Conservation (phyloP, 2,329 filamentous ascomycete species). For the Paecilomyces sp. region DNA sequence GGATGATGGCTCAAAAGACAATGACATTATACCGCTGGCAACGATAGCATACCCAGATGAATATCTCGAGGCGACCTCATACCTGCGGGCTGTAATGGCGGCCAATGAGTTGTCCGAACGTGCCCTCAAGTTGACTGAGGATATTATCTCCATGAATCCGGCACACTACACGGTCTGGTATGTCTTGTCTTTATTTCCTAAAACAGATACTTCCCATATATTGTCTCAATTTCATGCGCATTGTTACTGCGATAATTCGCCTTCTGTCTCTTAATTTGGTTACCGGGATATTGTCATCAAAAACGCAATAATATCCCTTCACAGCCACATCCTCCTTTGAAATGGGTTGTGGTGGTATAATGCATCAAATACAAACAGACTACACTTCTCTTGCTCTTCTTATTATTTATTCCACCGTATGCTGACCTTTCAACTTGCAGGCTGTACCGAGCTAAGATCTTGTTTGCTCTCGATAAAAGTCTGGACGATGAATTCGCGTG, state of each 20-base stretch:
- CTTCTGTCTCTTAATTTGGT: too few species aligned
- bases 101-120: slow-evolving; percentile 74
- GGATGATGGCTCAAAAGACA: slow-evolving; percentile 59
- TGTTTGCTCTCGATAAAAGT: slow-evolving; percentile 60
- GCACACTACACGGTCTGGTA: slow-evolving; percentile 97
- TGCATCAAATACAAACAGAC: too few species aligned
- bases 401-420: not conserved
- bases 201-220: too few species aligned
- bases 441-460: slow-evolving; percentile 78
- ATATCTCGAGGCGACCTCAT: slow-evolving; percentile 87
- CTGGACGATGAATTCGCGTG: slow-evolving; percentile 70
- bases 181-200: too few species aligned
- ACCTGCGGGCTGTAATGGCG: slow-evolving; percentile 90
- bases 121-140: slow-evolving; percentile 72
- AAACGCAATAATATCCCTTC: too few species aligned
- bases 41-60: slow-evolving; percentile 84
- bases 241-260: not conserved
- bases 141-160: slow-evolving; percentile 87
- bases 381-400: not conserved
- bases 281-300: too few species aligned
- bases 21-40: slow-evolving; percentile 60
- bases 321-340: too few species aligned
- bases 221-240: not conserved
- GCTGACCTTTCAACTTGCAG: slow-evolving; percentile 25
- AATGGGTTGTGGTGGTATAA: too few species aligned